Evolutionary conservation across 208 protist genomes (phyloP), one percentile per base, ranked within the genome.

Genomic region (Trypanosoma caninum): DNA sequence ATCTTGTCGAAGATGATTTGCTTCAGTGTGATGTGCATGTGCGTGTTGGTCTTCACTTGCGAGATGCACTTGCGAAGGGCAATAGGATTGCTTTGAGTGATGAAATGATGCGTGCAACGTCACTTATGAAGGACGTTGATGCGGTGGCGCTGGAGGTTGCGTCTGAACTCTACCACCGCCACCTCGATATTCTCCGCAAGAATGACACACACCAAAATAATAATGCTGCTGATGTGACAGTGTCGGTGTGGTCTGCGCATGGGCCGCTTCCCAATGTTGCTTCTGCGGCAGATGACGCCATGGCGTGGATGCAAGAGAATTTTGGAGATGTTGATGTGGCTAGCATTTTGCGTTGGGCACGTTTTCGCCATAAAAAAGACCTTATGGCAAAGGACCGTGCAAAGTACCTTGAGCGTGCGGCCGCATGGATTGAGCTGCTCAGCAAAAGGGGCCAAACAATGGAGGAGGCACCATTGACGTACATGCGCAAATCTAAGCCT

Each of bases 401-500:
- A 14, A 56, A 69, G 16, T 95, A 93, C 61, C 65, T 91, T n/a
- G 27, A 54, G 47, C 85, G 89, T 22, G 78, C 75, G 10, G 77
- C 72, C 37, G 55, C 76, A 41, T 95, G 89, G 89, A 50, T 95
- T 42, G 78, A 87, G 59, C 69, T 87, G 45, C 79, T 95, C 9
- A 91, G 82, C 64, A 51, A 54, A 14, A 57, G 48, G 0, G 76
- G 83, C 35, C 75, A 76, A 30, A 37, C 13, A 3, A 72, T 81
- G 33, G 85, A 89, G 48, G 85, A 91, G 52, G 76, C 55, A 13
- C 89, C 89, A 35, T 74, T 95, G 31, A 78, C 85, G 20, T 95
- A 95, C 64, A 74, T 95, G 55, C 75, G 77, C 37, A 95, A 95
- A 66, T 92, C 84, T 0, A 71, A 74, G 30, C 78, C 85, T 3